Base-by-base conservation (phyloP, 148 eudicot species). In the Oxyria digyna region DNA sequence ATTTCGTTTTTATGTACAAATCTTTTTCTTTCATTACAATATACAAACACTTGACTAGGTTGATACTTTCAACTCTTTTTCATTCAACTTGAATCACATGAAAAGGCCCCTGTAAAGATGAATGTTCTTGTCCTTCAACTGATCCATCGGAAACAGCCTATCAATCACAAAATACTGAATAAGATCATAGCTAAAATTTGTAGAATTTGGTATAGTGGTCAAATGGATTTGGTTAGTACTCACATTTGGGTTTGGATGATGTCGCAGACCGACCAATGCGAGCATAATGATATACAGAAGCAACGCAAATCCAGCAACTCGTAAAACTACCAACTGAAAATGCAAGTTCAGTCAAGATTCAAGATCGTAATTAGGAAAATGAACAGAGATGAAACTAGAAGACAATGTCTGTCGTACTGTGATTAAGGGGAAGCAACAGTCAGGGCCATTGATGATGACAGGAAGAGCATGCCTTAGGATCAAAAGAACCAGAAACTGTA, bases 401-500 rank as follows among this genome's bases (percentile, higher is more conserved):
- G 65, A 59, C 3, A 27, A 15, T 27, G 65, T 29, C 38, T 59
- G 65, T 29, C 38, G 27, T 59, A 59, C 65, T 27, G 31, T 27
- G 65, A 59, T 29, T 11, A 15, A 15, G 42, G 96, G 87, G 40
- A 87, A 69, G 67, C 85, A 78, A 10, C 78, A 87, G 55, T 79
- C 87, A 10, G 74, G 75, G 73, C 88, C 94, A 55, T 72, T 78
- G 65, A 79, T 76, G 71, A 92, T 42, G 50, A 87, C 42, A 1
- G 97, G 97, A 46, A 87, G 85, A 38, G 82, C 78, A 76, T 89
- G 97, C 71, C 97, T 79, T 62, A 92, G 73, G 41, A 92, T 78
- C 74, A 92, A 68, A 29, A 92, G 96, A 67, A 89, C 81, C 80
- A 89, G 72, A 65, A 92, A 89, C 97, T 92, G 89, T 74, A 76